phyloP scores from a whole-genome alignment of 305 asterid genomes.

The Fraxinus baroniana region DNA sequence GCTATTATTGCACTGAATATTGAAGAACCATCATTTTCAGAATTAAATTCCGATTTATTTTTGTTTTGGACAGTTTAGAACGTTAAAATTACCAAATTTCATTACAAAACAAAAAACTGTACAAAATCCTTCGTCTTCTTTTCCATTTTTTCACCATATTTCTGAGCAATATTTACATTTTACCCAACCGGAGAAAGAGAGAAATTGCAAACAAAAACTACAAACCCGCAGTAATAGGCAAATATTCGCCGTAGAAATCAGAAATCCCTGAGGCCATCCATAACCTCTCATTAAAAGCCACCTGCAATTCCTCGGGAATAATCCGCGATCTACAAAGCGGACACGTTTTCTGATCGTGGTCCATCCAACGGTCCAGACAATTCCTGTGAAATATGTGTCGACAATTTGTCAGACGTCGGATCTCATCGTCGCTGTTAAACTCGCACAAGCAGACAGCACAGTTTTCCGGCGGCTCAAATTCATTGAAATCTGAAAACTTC shows the following conservation, averaged over 20 bases:
- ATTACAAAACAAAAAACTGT: slow-evolving; percentile 17
- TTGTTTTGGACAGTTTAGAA: not conserved
- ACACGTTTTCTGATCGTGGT: slow-evolving; percentile 80
- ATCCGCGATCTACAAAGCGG: slow-evolving; percentile 68
- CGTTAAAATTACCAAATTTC: not conserved
- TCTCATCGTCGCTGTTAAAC: slow-evolving; percentile 58
- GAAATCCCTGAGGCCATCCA: slow-evolving; percentile 74
- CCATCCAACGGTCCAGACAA: slow-evolving; percentile 88
- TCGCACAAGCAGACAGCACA: slow-evolving; percentile 72
- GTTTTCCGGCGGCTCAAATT: slow-evolving; percentile 48
- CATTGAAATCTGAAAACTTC: slow-evolving; percentile 51
- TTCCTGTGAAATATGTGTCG: slow-evolving; percentile 64
- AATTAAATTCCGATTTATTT: not conserved
- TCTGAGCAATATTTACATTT: slow-evolving; percentile 14
- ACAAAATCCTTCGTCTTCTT: not conserved
- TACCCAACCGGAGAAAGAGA: not conserved
- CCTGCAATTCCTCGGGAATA: slow-evolving; percentile 73
- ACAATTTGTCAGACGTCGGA: slow-evolving; percentile 66
- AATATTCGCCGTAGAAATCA: slow-evolving; percentile 61
- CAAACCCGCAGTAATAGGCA: slow-evolving; percentile 46
- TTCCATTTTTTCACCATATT: not conserved
- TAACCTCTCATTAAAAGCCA: slow-evolving; percentile 55
- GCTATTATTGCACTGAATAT: not conserved
- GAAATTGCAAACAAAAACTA: slow-evolving; percentile 17
- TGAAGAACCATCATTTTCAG: not conserved